Conservation (phyloP, 805 yeast genomes). For the Kluyveromyces dobzhanskii region DNA sequence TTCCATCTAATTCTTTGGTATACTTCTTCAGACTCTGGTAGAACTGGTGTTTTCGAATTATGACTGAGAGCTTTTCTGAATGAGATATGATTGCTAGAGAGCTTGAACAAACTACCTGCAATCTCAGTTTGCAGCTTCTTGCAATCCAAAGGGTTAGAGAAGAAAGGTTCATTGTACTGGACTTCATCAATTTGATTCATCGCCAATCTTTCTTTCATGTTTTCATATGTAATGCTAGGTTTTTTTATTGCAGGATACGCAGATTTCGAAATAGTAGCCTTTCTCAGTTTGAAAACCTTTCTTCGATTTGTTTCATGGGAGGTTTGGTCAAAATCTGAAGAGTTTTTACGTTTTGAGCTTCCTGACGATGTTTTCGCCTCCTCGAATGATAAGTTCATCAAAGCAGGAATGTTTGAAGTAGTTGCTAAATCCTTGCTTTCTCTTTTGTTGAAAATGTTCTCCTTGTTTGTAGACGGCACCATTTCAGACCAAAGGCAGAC, state of each 20-base stretch:
- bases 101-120: slow-evolving; percentile 55
- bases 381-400: too few relatives aligned
- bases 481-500: not conserved
- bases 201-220: slow-evolving; percentile 41
- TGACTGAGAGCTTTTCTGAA: slow-evolving; percentile 20
- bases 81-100: slow-evolving; percentile 33
- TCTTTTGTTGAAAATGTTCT: too few relatives aligned
- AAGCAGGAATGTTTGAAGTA: too few relatives aligned
- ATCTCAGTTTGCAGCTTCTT: slow-evolving; percentile 48
- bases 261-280: not conserved
- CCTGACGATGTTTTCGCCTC: too few relatives aligned
- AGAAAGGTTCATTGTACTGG: slow-evolving; percentile 57
- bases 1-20: slow-evolving; percentile 33
- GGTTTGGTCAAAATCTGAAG: too few relatives aligned
- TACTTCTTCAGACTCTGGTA: slow-evolving; percentile 4
- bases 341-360: too few relatives aligned
- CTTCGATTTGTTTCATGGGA: too few relatives aligned
- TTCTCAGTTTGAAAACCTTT: too few relatives aligned
- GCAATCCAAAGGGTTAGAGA: slow-evolving; percentile 43
- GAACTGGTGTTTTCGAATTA: slow-evolving; percentile 14
- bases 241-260: slow-evolving; percentile 7
- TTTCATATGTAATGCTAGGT: slow-evolving; percentile 18
- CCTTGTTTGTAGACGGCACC: too few relatives aligned
- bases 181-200: slow-evolving; percentile 40
- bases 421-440: too few relatives aligned